Evolutionary conservation across 1,284 basidiomycete species (phyloP).

Genomic region (Psilocybe mexicana): DNA sequence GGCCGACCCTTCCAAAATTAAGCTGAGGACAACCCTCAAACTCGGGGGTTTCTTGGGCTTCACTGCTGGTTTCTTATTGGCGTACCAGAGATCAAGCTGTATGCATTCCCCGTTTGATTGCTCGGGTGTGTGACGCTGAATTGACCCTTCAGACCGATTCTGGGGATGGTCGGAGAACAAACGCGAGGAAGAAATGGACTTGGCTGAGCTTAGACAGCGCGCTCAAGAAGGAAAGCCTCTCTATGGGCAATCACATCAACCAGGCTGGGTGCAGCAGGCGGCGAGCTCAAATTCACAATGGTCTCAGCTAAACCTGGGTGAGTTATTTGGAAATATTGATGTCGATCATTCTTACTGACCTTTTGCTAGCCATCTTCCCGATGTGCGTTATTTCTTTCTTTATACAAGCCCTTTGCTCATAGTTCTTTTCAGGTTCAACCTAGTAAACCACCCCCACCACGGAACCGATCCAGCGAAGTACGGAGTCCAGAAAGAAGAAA

Average conservation of each 20-base stretch:
- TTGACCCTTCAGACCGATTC: constrained; percentile 74
- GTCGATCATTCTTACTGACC: constrained; percentile 11
- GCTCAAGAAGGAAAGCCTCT: constrained; percentile 77
- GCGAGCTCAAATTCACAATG: constrained; percentile 92
- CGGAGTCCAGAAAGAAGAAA: constrained; percentile 37
- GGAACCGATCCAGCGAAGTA: constrained; percentile 87
- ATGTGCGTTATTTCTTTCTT: constrained; percentile 46
- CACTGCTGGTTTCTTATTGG: constrained; percentile 89
- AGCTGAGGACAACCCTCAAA: constrained; percentile 40
- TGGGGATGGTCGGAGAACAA: constrained; percentile 97
- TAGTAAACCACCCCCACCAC: constrained; percentile 88
- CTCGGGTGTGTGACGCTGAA: not conserved
- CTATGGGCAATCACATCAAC: constrained; percentile 83
- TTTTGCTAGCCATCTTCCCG: constrained; percentile 58
- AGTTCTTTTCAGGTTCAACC: constrained; percentile 72
- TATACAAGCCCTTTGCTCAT: constrained; percentile 7
- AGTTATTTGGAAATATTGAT: constrained; percentile 35
- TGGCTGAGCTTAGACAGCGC: constrained; percentile 73
- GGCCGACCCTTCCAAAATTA: constrained; percentile 44
- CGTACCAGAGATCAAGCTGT: constrained; percentile 91
- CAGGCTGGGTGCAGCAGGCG: constrained; percentile 85
- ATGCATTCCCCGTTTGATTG: constrained; percentile 34
- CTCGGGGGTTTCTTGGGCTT: constrained; percentile 64
- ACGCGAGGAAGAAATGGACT: constrained; percentile 75
- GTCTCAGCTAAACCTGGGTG: constrained; percentile 90